A percentile compares a stretch with the other conserved stretches of the same genome.
Evolutionary conservation across 768 basidiomycete species (phyloP).

Genomic region (Phlebiopsis gigantea): DNA sequence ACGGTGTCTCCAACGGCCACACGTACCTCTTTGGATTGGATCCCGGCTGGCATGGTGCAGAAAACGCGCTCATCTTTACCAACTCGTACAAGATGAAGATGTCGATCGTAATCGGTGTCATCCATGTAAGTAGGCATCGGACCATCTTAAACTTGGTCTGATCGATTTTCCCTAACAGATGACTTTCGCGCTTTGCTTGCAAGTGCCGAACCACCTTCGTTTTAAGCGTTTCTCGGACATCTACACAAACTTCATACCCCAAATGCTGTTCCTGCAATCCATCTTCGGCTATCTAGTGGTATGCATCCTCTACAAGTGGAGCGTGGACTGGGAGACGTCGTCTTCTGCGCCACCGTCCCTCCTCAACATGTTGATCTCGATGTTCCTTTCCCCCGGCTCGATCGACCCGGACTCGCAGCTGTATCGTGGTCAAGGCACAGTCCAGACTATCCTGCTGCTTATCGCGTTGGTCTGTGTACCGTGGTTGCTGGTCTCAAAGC

Average conservation of each 20-base stretch:
- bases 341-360: slow-evolving; percentile 76
- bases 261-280: slow-evolving; percentile 94
- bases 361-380: slow-evolving; percentile 91
- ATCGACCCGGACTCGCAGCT: slow-evolving; percentile 66
- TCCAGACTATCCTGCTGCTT: slow-evolving; percentile 76
- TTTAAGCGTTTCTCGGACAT: slow-evolving; percentile 87
- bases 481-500: slow-evolving; percentile 90
- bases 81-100: slow-evolving; percentile 99
- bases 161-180: slow-evolving; percentile 50
- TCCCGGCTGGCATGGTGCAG: slow-evolving; percentile 90
- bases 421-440: slow-evolving; percentile 80
- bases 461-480: slow-evolving; percentile 87
- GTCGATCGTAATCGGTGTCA: slow-evolving; percentile 93
- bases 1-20: slow-evolving; percentile 52
- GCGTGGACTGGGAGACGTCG: slow-evolving; percentile 79
- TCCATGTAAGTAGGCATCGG: slow-evolving; percentile 61
- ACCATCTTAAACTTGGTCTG: neutral
- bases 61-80: slow-evolving; percentile 87
- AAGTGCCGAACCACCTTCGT: slow-evolving; percentile 91
- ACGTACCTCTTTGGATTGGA: slow-evolving; percentile 94
- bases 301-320: slow-evolving; percentile 98
- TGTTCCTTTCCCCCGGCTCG: slow-evolving; percentile 90
- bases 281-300: slow-evolving; percentile 96
- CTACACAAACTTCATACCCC: slow-evolving; percentile 93
- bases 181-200: slow-evolving; percentile 96